Evolutionary conservation across 192 early-diverging fungal genomes (phyloP), one percentile per base, ranked within the genome.

Genomic region (Umbelopsis sp.): DNA sequence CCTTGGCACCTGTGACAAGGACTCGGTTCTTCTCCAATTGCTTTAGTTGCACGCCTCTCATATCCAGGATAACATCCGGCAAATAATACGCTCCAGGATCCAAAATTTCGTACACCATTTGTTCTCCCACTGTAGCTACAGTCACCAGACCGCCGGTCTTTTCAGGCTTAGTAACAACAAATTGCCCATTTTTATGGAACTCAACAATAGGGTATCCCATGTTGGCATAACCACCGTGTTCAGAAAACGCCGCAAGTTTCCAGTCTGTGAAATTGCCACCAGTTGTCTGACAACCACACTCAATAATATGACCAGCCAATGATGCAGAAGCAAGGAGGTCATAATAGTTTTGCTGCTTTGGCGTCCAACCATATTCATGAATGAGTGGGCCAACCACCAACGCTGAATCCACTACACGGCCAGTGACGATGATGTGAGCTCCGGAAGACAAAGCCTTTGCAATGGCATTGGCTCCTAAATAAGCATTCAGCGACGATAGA

Each of bases 221-320:
- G 66, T 89, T 87, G 22, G 81, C 64, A 66, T 78, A 90, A 46
- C 89, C 89, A 22, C 86, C 85, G 53, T 82, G 50, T 2, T 74
- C 65, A 12, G 87, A 86, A 51, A 77, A 77, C 41, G 87, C 84
- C 13, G 73, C 79, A 13, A 83, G 69, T 21, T 78, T 75, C 89
- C 89, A 90, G 67, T 90, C 89, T 1, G 89, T 90, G 71, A 89
- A 90, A 70, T 89, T 90, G 9, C 87, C 89, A 46, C 89, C 87
- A 13, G 89, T 90, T 27, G 86, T 80, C 21, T 90, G 89, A 72
- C 86, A 86, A 15, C 89, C 89, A 68, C 89, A 90, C 74, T 89
- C 89, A 47, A 90, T 86, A 58, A 89, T 84, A 48, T 90, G 89
- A 16, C 89, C 89, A 8, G 86, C 89, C 51, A 90, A 75, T 2